Base-by-base conservation (phyloP, 2,329 filamentous ascomycete genomes). In the Talaromyces sp. region DNA sequence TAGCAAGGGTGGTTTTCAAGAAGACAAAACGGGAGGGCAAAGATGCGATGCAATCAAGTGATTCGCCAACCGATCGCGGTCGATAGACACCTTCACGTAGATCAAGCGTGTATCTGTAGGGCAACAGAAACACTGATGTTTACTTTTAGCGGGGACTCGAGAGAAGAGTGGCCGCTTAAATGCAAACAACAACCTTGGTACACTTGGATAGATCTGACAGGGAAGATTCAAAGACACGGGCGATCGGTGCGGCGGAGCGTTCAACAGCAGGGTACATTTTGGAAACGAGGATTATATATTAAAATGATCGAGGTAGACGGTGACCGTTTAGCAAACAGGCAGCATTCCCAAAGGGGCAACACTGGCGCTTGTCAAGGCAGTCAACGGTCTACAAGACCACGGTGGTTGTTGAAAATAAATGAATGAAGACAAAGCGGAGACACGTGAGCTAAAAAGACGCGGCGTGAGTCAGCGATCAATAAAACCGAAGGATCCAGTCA, bases 241-340 rank as follows among this genome's bases (percentile, higher is more conserved):
- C 66, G 73, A 76, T 73, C 73, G 73, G 73, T 68, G 68, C 67
- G 64, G 64, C 62, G 64, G 67, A 66, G 61, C 63, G 64, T 54
- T 63, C 67, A 61, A 60, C 70, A 74, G 69, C 69, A 75, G 61
- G 64, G 71, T 75, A 75, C 74, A 76, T 76, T 69, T 75, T 76
- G 73, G 67, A 65, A 52, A 43, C 64, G 48, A 61, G 59, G 48
- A 41, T 61, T 57, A 60, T 61, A 52, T 60, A 58, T 61, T 64
- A 50, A 66, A 61, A 67, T 65, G 66, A 64, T 65, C 69, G 66
- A 67, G 64, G 63, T 64, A 64, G 65, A 65, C 66, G 66, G 68
- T 60, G 65, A 69, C 67, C 67, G 48, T 68, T 65, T 64, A 65
- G 67, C 68, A 73, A 69, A 69, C 71, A 72, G 69, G 70, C 70